A percentile compares a stretch with the other conserved stretches of the same genome.
Conservation (phyloP, 116 monocot genomes). For the Trichopus zeylanicus region DNA sequence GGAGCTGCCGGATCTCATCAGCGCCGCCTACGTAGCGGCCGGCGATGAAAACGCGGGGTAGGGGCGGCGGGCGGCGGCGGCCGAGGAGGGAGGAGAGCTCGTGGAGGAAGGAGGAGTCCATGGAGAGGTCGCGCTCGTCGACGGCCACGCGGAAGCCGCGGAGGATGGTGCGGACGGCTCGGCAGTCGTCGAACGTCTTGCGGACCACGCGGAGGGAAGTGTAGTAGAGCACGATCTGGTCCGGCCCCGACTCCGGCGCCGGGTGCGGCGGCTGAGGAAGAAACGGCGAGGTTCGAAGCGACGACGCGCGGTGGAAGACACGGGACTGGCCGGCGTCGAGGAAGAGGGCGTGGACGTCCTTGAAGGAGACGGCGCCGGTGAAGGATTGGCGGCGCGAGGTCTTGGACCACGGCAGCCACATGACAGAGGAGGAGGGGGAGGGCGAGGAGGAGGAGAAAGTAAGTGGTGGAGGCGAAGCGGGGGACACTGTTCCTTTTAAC, state of each 20-base stretch:
- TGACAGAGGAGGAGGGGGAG: no score
- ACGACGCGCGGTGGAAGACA: slow-evolving; percentile 68
- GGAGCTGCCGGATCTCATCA: no score
- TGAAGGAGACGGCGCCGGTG: slow-evolving; percentile 20
- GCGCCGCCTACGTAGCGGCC: no score
- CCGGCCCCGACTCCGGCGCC: background rate
- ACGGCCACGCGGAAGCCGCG: no score
- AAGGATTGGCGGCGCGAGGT: slow-evolving; percentile 11
- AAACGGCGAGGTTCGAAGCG: slow-evolving; percentile 50
- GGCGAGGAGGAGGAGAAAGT: no score
- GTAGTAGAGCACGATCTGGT: slow-evolving; percentile 36
- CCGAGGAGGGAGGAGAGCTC: no score
- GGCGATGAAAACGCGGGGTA: no score
- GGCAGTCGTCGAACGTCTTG: slow-evolving; percentile 68
- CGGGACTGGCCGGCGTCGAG: background rate
- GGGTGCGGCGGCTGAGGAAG: slow-evolving; percentile 5
- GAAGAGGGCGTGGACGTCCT: slow-evolving; percentile 45
- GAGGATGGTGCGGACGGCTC: slow-evolving; percentile 48
- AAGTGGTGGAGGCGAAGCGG: background rate
- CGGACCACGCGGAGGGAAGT: slow-evolving; percentile 69
- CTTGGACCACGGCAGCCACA: slow-evolving; percentile 53
- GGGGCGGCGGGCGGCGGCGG: no score
- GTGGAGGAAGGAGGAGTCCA: slow-evolving; percentile 53
- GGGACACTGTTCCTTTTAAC: background rate
- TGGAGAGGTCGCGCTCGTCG: no score